phyloP scores from a whole-genome alignment of 2,329 filamentous ascomycete species.

The Aureobasidium sp. region DNA sequence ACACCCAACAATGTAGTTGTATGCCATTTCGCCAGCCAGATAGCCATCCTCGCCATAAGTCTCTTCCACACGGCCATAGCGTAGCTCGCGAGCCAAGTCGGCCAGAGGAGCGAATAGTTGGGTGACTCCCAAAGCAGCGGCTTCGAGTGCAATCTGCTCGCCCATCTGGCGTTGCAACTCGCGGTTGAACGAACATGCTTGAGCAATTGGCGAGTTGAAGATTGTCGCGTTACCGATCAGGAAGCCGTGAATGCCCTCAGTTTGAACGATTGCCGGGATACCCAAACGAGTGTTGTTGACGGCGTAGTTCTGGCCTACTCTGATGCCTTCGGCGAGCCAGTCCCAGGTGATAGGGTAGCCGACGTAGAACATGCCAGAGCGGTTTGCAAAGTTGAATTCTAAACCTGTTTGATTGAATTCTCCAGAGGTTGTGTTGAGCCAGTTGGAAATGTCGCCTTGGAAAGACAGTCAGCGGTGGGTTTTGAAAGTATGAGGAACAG shows the following conservation, averaged over 20 bases:
- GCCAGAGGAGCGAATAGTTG: conserved; percentile 66
- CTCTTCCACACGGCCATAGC: conserved; percentile 68
- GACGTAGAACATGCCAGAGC: conserved; percentile 66
- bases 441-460: conserved; percentile 59
- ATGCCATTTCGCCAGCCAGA: conserved; percentile 61
- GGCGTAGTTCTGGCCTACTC: conserved; percentile 62
- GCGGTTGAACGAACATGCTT: conserved; percentile 65
- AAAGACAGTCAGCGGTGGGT: not conserved
- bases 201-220: conserved; percentile 69
- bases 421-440: conserved; percentile 62
- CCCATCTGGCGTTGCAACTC: conserved; percentile 61
- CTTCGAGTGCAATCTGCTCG: conserved; percentile 57
- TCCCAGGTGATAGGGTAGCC: conserved; percentile 60
- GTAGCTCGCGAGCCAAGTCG: conserved; percentile 63
- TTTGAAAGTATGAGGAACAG: too few species aligned
- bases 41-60: conserved; percentile 64
- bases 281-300: conserved; percentile 59
- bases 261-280: conserved; percentile 67
- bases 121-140: conserved; percentile 61
- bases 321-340: conserved; percentile 56
- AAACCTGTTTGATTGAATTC: conserved; percentile 62
- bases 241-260: conserved; percentile 68
- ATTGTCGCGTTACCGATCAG: conserved; percentile 67
- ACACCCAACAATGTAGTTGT: conserved; percentile 53
- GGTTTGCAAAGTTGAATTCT: conserved; percentile 57